Base-by-base conservation (phyloP, 768 basidiomycete genomes). In the Lactarius hengduanensis region DNA sequence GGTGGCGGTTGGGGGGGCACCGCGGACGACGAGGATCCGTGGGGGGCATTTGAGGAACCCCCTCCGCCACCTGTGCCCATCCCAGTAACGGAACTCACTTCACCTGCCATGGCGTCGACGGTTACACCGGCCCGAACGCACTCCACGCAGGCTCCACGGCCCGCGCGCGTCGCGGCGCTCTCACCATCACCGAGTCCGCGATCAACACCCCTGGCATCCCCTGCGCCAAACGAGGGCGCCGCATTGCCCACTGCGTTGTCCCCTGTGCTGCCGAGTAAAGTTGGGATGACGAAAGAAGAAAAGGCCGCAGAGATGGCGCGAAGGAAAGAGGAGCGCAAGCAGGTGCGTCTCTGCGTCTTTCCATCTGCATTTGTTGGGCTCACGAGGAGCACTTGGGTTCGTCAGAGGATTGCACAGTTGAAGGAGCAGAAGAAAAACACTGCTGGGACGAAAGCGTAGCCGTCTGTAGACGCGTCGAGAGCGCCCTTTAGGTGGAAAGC, bases 231-330 rank as follows among this genome's bases (percentile, higher is more conserved):
- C 50, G 61, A 66, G 26, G 67, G 73, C 58, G 64, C 72, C 64
- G 73, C n/a, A 59, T 71, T 40, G n/a, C 71, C 36, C 55, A 68
- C 22, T 69, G 72, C 66, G 32, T 74, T 73, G 1, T 4, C 72
- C 66, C 59, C 64, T 74, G n/a, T 57, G 73, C n/a, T 57, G 73
- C n/a, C 63, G 30, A 78, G 80, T 63, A 76, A 83, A 32, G 76
- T 75, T 1, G 79, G 78, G 0, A 80, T 94, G 82, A 83, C 85
- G 32, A 97, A 94, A 75, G 96, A 97, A 76, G 94, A 96, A 71
- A 96, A 91, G 76, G 92, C 92, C 1, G 87, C 86, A n/a, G 94
- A 97, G 79, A 90, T 98, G 87, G 90, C 90, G 9, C 81, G 90
- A 69, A 81, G 95, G 66, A 90, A 96, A 73, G 96, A 98, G 75